Evolutionary conservation across 768 basidiomycete species (phyloP).

Genomic region (Termitomyces sp.): DNA sequence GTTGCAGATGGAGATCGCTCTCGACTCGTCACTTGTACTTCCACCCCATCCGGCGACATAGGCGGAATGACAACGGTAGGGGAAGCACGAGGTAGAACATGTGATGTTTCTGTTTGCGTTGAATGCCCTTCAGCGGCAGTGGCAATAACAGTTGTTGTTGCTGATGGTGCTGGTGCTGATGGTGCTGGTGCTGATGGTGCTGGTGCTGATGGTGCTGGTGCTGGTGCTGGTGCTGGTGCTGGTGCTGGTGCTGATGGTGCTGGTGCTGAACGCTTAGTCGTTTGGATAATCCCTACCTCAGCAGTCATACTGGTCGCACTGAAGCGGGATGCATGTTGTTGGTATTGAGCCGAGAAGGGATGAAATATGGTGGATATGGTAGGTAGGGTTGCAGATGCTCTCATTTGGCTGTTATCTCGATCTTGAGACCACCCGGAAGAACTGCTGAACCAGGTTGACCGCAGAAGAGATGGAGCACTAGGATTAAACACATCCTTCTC

Average conservation of each 20-base stretch:
- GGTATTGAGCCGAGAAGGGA: constrained; percentile 9
- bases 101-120: background rate
- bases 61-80: background rate
- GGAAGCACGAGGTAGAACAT: background rate
- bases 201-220: background rate
- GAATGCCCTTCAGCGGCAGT: background rate
- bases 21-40: background rate
- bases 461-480: background rate
- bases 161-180: too few relatives aligned
- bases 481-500: background rate
- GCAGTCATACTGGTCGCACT: background rate
- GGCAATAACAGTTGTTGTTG: too few relatives aligned
- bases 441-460: constrained; percentile 7
- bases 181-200: background rate
- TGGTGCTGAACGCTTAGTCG: background rate
- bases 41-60: background rate
- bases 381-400: background rate
- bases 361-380: background rate
- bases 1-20: background rate
- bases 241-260: background rate
- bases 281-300: constrained; percentile 4
- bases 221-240: background rate
- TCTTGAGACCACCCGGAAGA: too few relatives aligned
- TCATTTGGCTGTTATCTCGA: background rate
- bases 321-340: background rate